Conservation (phyloP, 2,329 filamentous ascomycete genomes). For the Apiospora sp. region DNA sequence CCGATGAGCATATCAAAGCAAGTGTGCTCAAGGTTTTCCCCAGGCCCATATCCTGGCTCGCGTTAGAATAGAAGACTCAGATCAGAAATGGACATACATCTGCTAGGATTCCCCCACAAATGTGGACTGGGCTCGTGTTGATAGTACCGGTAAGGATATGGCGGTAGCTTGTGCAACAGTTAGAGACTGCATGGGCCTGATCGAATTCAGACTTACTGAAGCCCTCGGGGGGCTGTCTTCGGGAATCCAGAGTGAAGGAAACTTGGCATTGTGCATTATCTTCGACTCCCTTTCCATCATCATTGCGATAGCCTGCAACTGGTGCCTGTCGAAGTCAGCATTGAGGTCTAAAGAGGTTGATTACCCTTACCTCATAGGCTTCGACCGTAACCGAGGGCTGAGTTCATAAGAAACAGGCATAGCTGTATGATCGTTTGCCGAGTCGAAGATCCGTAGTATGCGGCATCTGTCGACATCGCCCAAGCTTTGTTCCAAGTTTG, state of each 20-base stretch:
- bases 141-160: conserved; percentile 11
- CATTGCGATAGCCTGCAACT: conserved; percentile 11
- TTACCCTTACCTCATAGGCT: neutral
- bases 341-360: fast-evolving
- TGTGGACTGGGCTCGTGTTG: neutral
- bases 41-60: conserved; percentile 17
- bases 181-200: neutral
- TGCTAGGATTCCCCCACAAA: conserved; percentile 13
- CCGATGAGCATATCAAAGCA: conserved; percentile 16
- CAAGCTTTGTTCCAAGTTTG: neutral
- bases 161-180: neutral
- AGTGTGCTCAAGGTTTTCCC: conserved; percentile 20
- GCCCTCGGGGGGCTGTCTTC: too few species aligned
- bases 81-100: conserved; percentile 1
- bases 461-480: neutral
- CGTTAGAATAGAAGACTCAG: neutral
- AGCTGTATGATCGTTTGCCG: neutral
- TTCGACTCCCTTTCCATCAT: conserved; percentile 2
- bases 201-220: neutral
- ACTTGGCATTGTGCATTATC: neutral
- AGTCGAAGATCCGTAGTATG: neutral
- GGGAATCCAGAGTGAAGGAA: conserved; percentile 6
- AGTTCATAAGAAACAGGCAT: neutral
- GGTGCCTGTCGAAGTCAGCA: conserved; percentile 8
- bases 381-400: neutral